Conservation (phyloP, 768 basidiomycete genomes). For the Floccularia luteovirens region DNA sequence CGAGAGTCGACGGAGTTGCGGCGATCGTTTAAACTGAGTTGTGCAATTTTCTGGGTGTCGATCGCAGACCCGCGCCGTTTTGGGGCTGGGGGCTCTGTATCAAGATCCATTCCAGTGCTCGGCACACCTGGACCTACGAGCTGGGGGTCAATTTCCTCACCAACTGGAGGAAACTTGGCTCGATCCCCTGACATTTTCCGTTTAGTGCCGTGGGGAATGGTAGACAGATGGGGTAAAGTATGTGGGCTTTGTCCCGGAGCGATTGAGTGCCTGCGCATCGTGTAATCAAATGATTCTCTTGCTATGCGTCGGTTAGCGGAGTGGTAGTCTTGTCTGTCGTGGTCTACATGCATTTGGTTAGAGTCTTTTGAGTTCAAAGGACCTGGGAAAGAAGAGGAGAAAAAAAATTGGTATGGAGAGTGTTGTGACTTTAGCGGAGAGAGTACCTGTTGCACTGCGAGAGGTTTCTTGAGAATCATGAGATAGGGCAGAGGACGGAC, state of each 20-base stretch:
- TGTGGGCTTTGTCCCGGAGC: slow-evolving; percentile 47
- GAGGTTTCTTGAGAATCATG: slow-evolving; percentile 20
- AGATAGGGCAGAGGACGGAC: slow-evolving; percentile 15
- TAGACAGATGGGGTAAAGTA: slow-evolving; percentile 26
- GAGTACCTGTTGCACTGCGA: slow-evolving; percentile 20
- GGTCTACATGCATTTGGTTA: slow-evolving; percentile 32
- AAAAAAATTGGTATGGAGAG: slow-evolving; percentile 11
- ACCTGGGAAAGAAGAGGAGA: slow-evolving; percentile 12
- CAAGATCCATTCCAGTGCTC: slow-evolving; percentile 43
- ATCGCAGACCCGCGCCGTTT: slow-evolving; percentile 83
- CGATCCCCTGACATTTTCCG: slow-evolving; percentile 79
- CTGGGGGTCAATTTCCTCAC: slow-evolving; percentile 61
- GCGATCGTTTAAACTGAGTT: slow-evolving; percentile 71
- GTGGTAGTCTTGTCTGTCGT: slow-evolving; percentile 21
- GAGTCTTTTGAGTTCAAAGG: slow-evolving; percentile 20
- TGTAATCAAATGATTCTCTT: slow-evolving; percentile 55
- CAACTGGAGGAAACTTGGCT: slow-evolving; percentile 36
- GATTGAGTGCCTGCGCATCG: slow-evolving; percentile 67
- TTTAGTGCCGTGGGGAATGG: slow-evolving; percentile 57
- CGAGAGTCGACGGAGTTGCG: slow-evolving; percentile 72
- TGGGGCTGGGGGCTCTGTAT: slow-evolving; percentile 59
- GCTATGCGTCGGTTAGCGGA: slow-evolving; percentile 15
- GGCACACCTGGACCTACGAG: slow-evolving; percentile 63
- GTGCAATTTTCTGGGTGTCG: slow-evolving; percentile 70
- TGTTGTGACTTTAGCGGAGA: slow-evolving; percentile 7